Percentiles rank a stretch among this genome's conserved stretches.
These are phyloP conservation scores for Botrytis squamosa DNA, from an alignment of 2,329 filamentous ascomycete species.

Conservation along the genomic window DNA sequence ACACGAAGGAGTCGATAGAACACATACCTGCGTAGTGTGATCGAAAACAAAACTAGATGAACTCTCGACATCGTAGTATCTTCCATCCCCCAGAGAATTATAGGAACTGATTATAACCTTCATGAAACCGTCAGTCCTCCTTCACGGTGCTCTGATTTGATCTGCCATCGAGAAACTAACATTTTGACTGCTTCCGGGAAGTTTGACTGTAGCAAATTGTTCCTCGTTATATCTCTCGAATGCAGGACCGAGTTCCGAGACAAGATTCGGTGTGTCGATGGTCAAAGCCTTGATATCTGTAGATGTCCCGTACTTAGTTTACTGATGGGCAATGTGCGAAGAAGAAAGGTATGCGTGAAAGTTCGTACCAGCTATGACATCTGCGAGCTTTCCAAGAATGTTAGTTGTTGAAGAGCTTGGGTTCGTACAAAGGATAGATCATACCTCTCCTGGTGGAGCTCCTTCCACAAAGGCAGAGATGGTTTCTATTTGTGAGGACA, in stretches of 20 bases:
- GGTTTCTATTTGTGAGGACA: constrained; percentile 51
- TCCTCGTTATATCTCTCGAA: constrained; percentile 96
- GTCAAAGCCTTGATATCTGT: constrained; percentile 89
- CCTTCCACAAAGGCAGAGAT: constrained; percentile 88
- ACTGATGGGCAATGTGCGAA: not conserved
- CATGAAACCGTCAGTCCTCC: constrained; percentile 27
- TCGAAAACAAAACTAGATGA: constrained; percentile 87
- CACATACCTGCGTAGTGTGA: constrained; percentile 69
- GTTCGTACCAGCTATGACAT: constrained; percentile 76
- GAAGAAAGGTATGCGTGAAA: constrained; percentile 1
- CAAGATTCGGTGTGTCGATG: constrained; percentile 62
- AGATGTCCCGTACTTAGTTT: constrained; percentile 7
- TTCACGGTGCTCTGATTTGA: not conserved
- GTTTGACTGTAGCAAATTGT: constrained; percentile 84
- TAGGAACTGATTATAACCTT: constrained; percentile 79
- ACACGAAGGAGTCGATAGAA: not conserved
- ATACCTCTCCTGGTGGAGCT: constrained; percentile 93
- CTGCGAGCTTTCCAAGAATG: constrained; percentile 64
- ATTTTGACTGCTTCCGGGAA: constrained; percentile 79
- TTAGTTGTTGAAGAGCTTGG: constrained; percentile 27
- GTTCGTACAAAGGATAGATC: constrained; percentile 28
- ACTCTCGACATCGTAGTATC: constrained; percentile 89
- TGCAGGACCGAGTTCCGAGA: constrained; percentile 73
- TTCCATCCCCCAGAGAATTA: constrained; percentile 74
- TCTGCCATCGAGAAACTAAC: constrained; percentile 47